These are phyloP conservation scores for Aureobasidium sp. DNA, from an alignment of 2,329 filamentous ascomycete species.

Conservation along the genomic window DNA sequence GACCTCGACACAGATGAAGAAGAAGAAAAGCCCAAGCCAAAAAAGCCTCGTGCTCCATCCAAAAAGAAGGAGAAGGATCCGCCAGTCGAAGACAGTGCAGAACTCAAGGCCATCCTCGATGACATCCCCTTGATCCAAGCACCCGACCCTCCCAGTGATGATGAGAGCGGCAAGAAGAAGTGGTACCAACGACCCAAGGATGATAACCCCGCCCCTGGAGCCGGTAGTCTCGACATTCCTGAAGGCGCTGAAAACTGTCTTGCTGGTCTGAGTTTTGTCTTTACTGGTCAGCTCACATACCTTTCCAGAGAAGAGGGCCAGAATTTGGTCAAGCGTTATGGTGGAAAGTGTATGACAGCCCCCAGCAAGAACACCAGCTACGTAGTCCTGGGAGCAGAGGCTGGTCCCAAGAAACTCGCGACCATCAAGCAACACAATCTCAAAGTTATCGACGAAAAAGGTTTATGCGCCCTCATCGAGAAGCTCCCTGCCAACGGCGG, in stretches of 20 bases:
- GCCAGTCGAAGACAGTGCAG: conserved; percentile 58
- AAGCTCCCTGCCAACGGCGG: conserved; percentile 79
- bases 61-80: conserved; percentile 58
- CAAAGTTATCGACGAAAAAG: conserved; percentile 91
- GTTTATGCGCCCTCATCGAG: conserved; percentile 78
- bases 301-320: conserved; percentile 80
- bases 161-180: conserved; percentile 60
- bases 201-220: conserved; percentile 52
- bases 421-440: conserved; percentile 75
- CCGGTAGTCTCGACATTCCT: conserved; percentile 64
- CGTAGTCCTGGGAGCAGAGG: conserved; percentile 83
- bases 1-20: conserved; percentile 47
- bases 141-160: conserved; percentile 66
- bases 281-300: conserved; percentile 77
- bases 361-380: conserved; percentile 93
- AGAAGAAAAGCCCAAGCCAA: conserved; percentile 37
- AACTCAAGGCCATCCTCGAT: conserved; percentile 77
- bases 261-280: conserved; percentile 84
- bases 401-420: conserved; percentile 83
- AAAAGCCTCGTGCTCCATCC: conserved; percentile 23
- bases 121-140: conserved; percentile 76
- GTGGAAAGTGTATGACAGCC: conserved; percentile 76
- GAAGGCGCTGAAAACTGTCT: conserved; percentile 83
- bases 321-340: conserved; percentile 82
- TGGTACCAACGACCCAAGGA: conserved; percentile 60